phyloP scores from a whole-genome alignment of 2,329 filamentous ascomycete species.

The Didymella exigua region DNA sequence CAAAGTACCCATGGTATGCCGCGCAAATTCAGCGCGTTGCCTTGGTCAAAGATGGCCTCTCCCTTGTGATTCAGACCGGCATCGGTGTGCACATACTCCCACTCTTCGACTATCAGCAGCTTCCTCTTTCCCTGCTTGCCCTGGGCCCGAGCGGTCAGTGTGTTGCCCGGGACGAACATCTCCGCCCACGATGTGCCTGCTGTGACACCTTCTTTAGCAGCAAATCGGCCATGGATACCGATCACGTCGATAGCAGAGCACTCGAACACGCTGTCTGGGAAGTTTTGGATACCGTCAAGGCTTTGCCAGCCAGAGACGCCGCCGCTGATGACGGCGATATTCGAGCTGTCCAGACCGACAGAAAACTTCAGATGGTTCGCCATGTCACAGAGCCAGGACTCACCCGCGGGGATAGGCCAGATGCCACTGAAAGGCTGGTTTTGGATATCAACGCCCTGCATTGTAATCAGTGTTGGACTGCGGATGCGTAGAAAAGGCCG shows the following conservation, averaged over 20 bases:
- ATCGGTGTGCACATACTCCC: conserved; percentile 36
- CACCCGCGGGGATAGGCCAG: conserved; percentile 42
- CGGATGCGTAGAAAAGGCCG: background rate
- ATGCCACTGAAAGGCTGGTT: conserved; percentile 45
- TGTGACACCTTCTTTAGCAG: conserved; percentile 27
- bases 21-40: conserved; percentile 42
- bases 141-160: conserved; percentile 35
- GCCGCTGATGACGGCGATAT: conserved; percentile 46
- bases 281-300: conserved; percentile 34
- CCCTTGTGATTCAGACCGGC: conserved; percentile 39
- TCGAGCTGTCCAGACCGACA: conserved; percentile 31
- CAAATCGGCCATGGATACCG: conserved; percentile 43
- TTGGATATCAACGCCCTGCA: conserved; percentile 44
- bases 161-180: conserved; percentile 43
- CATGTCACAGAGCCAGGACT: conserved; percentile 45
- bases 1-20: conserved; percentile 44
- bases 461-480: background rate
- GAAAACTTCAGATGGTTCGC: conserved; percentile 40
- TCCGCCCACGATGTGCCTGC: conserved; percentile 44
- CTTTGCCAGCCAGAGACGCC: conserved; percentile 42
- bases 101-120: conserved; percentile 44
- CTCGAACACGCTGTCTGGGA: conserved; percentile 41
- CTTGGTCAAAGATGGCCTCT: conserved; percentile 44
- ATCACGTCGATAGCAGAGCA: conserved; percentile 44
- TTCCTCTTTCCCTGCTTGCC: conserved; percentile 35